Conservation (phyloP, 23 red algal genomes). For the Cyanidiococcus yangmingshanensis region DNA sequence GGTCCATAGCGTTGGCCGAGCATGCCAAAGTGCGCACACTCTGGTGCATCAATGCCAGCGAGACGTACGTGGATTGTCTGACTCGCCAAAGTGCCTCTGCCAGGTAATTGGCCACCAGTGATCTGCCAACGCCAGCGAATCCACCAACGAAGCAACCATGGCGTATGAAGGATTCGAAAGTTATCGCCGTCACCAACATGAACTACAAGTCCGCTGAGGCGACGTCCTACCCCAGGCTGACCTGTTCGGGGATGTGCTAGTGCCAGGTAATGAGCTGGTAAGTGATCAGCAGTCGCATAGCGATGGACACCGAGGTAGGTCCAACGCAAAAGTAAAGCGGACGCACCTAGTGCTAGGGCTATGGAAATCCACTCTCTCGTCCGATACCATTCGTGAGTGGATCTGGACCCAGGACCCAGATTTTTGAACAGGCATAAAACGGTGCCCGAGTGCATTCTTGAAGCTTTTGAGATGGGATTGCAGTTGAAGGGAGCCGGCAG, state of each 20-base stretch:
- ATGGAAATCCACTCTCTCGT: not conserved
- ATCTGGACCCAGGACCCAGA: too few species aligned
- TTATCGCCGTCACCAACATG: slow-evolving; percentile 39
- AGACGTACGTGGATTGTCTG: slow-evolving; percentile 63
- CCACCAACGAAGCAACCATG: slow-evolving; percentile 19
- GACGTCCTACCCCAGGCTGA: not conserved
- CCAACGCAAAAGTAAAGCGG: not conserved
- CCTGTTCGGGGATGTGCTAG: not conserved
- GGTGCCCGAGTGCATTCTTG: too few species aligned
- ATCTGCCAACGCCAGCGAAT: not conserved
- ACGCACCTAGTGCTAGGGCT: not conserved
- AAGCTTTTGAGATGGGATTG: too few species aligned
- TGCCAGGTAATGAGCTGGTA: not conserved
- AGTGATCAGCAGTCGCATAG: not conserved
- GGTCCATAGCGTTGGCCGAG: slow-evolving; percentile 49
- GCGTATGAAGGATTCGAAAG: slow-evolving; percentile 21
- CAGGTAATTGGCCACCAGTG: not conserved
- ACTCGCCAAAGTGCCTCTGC: not conserved
- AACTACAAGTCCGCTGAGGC: slow-evolving; percentile 17
- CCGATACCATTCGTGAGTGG: too few species aligned
- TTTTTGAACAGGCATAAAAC: too few species aligned
- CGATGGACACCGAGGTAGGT: slow-evolving; percentile 2
- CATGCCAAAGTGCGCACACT: slow-evolving; percentile 50
- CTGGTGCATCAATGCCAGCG: slow-evolving; percentile 81
- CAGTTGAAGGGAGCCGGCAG: too few species aligned